Percentiles rank a stretch among this genome's conserved stretches.
Evolutionary conservation across 2,329 filamentous ascomycete genomes (phyloP).

Genomic region (Exserohilum turcica): DNA sequence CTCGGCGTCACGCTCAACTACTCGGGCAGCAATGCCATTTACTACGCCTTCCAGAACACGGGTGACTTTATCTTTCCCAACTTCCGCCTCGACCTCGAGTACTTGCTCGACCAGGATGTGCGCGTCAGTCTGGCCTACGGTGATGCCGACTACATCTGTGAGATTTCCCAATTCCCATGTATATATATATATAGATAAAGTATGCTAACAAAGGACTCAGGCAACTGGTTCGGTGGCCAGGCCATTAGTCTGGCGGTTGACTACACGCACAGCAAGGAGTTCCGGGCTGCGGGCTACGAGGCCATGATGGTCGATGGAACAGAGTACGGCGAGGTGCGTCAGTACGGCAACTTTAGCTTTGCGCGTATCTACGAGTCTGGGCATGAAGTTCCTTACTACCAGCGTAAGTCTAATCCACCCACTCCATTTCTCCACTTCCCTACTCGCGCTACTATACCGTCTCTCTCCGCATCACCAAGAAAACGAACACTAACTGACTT

Average conservation of each 20-base stretch:
- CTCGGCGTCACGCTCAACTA: constrained; percentile 68
- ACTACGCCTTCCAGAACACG: constrained; percentile 57
- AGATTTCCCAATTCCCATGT: constrained; percentile 16
- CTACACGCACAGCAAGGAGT: constrained; percentile 42
- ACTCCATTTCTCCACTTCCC: too few species aligned
- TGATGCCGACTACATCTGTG: constrained; percentile 48
- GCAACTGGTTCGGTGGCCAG: constrained; percentile 49
- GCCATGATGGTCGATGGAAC: constrained; percentile 45
- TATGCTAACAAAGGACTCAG: too few species aligned
- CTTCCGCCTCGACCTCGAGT: constrained; percentile 53
- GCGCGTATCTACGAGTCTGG: constrained; percentile 47
- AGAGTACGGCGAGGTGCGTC: constrained; percentile 50
- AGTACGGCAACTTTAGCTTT: constrained; percentile 51
- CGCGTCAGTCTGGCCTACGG: constrained; percentile 45
- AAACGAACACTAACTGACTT: too few species aligned
- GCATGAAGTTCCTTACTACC: constrained; percentile 51
- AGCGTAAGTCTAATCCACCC: constrained; percentile 28
- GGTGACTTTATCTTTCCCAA: constrained; percentile 65
- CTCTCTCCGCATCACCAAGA: too few species aligned
- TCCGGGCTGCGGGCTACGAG: constrained; percentile 35
- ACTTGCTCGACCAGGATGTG: constrained; percentile 50
- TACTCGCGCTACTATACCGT: too few species aligned
- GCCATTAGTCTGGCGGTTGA: constrained; percentile 45
- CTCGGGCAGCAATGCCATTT: constrained; percentile 57
- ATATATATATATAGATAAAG: too few species aligned